phyloP scores from a whole-genome alignment of 768 basidiomycete genomes.

The Hygrophorus pudorinus region DNA sequence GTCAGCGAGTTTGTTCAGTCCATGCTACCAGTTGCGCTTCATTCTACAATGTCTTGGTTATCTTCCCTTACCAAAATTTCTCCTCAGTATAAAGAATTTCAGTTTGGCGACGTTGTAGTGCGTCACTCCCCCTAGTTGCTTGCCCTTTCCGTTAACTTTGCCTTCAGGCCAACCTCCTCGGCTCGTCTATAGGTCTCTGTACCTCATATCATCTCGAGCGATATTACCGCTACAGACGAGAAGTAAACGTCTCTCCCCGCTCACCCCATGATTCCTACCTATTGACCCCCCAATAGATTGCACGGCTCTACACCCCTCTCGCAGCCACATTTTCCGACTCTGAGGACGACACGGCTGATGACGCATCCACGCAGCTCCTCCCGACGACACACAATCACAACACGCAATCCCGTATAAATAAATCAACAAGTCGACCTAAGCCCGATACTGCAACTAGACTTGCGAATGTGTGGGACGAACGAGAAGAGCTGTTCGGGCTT shows the following conservation, averaged over 20 bases:
- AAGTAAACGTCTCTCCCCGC: slow-evolving; percentile 33
- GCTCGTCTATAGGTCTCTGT: slow-evolving; percentile 61
- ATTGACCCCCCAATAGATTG: slow-evolving; percentile 39
- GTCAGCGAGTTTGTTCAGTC: slow-evolving; percentile 78
- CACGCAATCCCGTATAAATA: not conserved
- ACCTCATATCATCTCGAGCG: slow-evolving; percentile 59
- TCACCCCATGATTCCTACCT: not conserved
- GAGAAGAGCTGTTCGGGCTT: slow-evolving; percentile 65
- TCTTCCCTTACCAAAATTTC: not conserved
- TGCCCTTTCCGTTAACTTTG: slow-evolving; percentile 1
- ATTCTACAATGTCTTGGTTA: not conserved
- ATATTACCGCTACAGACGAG: slow-evolving; percentile 70
- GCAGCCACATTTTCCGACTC: slow-evolving; percentile 37
- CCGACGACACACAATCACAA: slow-evolving; percentile 26
- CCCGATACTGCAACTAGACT: slow-evolving; percentile 23
- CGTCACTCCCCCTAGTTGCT: slow-evolving; percentile 9
- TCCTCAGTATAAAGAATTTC: slow-evolving; percentile 57
- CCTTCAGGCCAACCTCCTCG: slow-evolving; percentile 65
- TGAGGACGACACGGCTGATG: slow-evolving; percentile 42
- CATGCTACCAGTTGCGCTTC: slow-evolving; percentile 51
- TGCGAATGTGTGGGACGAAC: slow-evolving; percentile 67
- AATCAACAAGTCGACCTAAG: slow-evolving; percentile 2
- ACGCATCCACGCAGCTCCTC: slow-evolving; percentile 43
- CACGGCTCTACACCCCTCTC: slow-evolving; percentile 69
- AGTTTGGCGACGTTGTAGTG: slow-evolving; percentile 65